Evolutionary conservation across 805 yeast species (phyloP).

Genomic region (Yarrowia hollandica): DNA sequence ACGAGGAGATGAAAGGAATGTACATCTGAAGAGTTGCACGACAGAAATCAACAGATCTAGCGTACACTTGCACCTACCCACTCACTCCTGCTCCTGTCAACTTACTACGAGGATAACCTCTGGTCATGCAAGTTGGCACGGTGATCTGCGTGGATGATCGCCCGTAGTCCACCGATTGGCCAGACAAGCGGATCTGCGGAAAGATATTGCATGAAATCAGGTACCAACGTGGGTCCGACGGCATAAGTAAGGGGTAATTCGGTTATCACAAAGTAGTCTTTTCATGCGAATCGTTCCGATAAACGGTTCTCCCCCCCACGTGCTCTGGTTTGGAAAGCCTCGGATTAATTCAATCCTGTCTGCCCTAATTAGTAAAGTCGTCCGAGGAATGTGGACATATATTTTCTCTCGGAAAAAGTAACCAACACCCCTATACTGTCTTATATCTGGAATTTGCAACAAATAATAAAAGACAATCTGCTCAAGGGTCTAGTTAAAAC

Average conservation of each 20-base stretch:
- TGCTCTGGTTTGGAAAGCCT: too few species aligned
- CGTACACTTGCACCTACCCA: too few species aligned
- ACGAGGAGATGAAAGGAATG: too few species aligned
- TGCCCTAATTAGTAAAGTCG: background rate
- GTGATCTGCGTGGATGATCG: slow-evolving; percentile 18
- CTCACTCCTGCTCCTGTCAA: too few species aligned
- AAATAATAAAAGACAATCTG: too few species aligned
- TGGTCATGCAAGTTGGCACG: background rate
- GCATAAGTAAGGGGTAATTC: slow-evolving; percentile 13
- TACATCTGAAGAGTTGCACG: too few species aligned
- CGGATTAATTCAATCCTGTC: background rate
- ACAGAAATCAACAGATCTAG: too few species aligned
- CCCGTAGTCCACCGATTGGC: slow-evolving; percentile 23
- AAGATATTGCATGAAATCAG: slow-evolving; percentile 21
- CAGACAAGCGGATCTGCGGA: background rate
- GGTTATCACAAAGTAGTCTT: background rate
- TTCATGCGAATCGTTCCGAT: background rate
- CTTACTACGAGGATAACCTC: background rate
- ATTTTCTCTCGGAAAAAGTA: background rate
- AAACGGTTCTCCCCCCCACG: background rate
- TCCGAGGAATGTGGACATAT: slow-evolving; percentile 8
- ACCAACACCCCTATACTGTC: background rate
- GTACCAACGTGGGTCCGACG: slow-evolving; percentile 6
- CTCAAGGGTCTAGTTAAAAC: too few species aligned
- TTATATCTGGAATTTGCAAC: background rate